These are phyloP conservation scores for Camellia lanceoleosa DNA, from an alignment of 148 eudicot species.

Conservation along the genomic window DNA sequence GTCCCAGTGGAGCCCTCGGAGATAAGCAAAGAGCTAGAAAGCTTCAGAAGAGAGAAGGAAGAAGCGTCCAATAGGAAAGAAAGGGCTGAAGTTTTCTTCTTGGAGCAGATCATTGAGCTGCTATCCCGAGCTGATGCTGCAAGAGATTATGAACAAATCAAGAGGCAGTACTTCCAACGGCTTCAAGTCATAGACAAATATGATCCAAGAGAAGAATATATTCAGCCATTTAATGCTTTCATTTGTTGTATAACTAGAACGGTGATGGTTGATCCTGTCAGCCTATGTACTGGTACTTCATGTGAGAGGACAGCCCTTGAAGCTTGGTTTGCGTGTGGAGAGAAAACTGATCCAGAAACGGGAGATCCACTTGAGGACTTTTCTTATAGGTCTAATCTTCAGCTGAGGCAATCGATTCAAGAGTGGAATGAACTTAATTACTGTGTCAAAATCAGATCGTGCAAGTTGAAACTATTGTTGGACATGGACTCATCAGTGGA, in stretches of 20 bases:
- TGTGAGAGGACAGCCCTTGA: slow-evolving; percentile 39
- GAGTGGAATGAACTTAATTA: slow-evolving; percentile 47
- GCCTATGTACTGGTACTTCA: slow-evolving; percentile 45
- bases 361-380: slow-evolving; percentile 37
- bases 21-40: slow-evolving; percentile 35
- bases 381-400: slow-evolving; percentile 33
- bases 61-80: slow-evolving; percentile 38
- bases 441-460: slow-evolving; percentile 34
- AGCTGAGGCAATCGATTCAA: slow-evolving; percentile 39
- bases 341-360: slow-evolving; percentile 41
- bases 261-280: slow-evolving; percentile 46
- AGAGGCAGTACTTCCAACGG: slow-evolving; percentile 34
- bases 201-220: slow-evolving; percentile 29
- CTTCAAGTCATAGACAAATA: slow-evolving; percentile 31
- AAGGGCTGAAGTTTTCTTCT: slow-evolving; percentile 35
- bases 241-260: slow-evolving; percentile 29
- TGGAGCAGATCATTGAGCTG: slow-evolving; percentile 40
- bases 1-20: slow-evolving; percentile 32
- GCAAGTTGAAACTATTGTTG: slow-evolving; percentile 29
- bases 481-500: slow-evolving; percentile 17
- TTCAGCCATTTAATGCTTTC: slow-evolving; percentile 37
- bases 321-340: slow-evolving; percentile 33
- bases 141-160: slow-evolving; percentile 34
- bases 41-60: slow-evolving; percentile 32
- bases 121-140: slow-evolving; percentile 48